Evolutionary conservation across 495 filamentous ascomycete species (phyloP), one percentile per base, ranked within the genome.

Genomic region (Trichocladium uniseriatum): DNA sequence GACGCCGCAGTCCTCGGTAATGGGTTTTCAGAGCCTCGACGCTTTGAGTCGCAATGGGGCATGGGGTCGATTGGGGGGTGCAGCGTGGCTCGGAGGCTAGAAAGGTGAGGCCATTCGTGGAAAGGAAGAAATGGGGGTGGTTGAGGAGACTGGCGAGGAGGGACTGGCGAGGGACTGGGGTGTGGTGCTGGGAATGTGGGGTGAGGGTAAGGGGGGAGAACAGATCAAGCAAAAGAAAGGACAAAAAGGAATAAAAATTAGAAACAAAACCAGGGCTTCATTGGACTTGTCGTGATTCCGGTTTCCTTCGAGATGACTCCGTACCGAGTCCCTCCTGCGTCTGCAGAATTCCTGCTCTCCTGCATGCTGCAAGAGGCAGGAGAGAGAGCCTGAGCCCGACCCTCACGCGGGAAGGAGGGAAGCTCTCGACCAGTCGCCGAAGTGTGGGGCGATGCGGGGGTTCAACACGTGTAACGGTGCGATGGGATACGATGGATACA

Each of bases 401-500:
- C 31, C 10, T 32, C 5, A 32, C 13, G 7, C 2, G 31, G 6
- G n/a, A 18, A 8, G 0, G 5, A 18, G 44, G 18, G 15, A 14
- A 3, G 27, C 5, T 10, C 38, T 42, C 28, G 47, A 36, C 31
- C 20, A 24, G 38, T 42, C 38, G 21, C 21, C 16, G 42, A 19
- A 20, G 18, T 16, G 32, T 34, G 28, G 32, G 34, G 18, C 28
- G 28, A 38, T 31, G 29, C 22, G 40, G 16, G 52, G 47, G 46
- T 55, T 34, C 52, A 50, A 52, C 53, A 56, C 53, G 53, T 56
- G 53, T 56, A 56, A 52, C 49, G 20, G 29, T n/a, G 49, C 53
- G 50, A 45, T 56, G 45, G 48, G 48, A 32, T 14, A 9, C 31
- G 7, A 38, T 42, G 22, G 31, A 11, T 32, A 32, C 13, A 11